phyloP scores from a whole-genome alignment of 164 flowering plant genomes.

The Magnolia officinalis region DNA sequence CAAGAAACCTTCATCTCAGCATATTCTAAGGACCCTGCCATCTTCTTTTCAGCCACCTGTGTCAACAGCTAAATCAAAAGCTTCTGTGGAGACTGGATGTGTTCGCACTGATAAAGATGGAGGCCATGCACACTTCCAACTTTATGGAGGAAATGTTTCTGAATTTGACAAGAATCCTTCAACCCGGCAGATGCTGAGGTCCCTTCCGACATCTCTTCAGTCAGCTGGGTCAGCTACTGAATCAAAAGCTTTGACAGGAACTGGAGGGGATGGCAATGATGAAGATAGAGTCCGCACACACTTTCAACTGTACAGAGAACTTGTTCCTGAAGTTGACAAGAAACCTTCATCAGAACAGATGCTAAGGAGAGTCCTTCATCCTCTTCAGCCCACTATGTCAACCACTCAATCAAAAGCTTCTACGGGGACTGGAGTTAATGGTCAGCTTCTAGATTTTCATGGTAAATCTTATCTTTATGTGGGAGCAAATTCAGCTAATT shows the following conservation, averaged over 20 bases:
- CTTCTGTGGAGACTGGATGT: not conserved
- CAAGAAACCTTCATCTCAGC: not conserved
- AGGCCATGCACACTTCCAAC: conserved; percentile 6
- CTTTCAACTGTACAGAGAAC: not conserved
- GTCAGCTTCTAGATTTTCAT: not conserved
- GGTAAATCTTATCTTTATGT: conserved; percentile 13
- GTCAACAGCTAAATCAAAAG: not conserved
- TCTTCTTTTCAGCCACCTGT: not conserved
- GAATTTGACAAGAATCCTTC: conserved; percentile 12
- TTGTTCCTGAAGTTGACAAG: not conserved
- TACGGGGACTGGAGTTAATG: not conserved
- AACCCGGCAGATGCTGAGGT: conserved; percentile 28
- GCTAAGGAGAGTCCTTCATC: not conserved
- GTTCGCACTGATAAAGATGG: not conserved
- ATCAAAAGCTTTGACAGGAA: conserved; percentile 12
- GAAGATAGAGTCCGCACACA: not conserved
- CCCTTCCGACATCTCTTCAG: conserved; percentile 50
- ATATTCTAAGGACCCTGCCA: not conserved
- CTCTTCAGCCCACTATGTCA: not conserved
- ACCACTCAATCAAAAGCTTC: not conserved
- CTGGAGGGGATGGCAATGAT: conserved; percentile 23
- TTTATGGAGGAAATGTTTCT: not conserved
- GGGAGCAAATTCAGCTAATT: conserved; percentile 26
- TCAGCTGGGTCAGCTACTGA: conserved; percentile 20
- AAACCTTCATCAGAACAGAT: not conserved